A percentile compares a stretch with the other conserved stretches of the same genome.
These are phyloP conservation scores for Zoysia japonica DNA, from an alignment of 176 grass and related monocot species.

Conservation along the genomic window DNA sequence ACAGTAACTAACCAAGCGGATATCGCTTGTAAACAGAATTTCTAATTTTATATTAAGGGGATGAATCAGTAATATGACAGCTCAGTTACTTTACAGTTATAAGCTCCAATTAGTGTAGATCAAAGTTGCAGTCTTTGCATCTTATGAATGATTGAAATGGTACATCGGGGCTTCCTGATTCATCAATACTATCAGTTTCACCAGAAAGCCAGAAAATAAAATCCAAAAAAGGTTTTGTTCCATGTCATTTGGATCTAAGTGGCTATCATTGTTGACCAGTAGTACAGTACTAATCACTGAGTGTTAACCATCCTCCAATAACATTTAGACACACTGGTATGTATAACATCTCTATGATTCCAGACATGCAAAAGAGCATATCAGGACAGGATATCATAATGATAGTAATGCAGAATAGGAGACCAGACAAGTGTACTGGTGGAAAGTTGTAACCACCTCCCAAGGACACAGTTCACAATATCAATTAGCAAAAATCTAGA, in stretches of 20 bases:
- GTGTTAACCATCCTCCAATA: background rate
- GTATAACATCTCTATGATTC: too few relatives aligned
- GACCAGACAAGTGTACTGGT: too few relatives aligned
- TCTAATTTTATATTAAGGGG: background rate
- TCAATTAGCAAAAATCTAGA: conserved; percentile 1
- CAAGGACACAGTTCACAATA: background rate
- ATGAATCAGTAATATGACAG: background rate
- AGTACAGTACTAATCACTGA: background rate
- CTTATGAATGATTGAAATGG: too few relatives aligned
- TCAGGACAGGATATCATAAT: too few relatives aligned
- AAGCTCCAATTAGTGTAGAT: background rate
- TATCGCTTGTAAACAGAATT: background rate
- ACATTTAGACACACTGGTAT: too few relatives aligned
- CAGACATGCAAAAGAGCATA: too few relatives aligned
- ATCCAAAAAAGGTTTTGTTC: too few relatives aligned
- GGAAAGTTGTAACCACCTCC: background rate
- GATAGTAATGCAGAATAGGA: too few relatives aligned
- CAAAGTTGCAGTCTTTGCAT: too few relatives aligned
- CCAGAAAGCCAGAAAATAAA: too few relatives aligned
- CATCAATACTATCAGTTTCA: background rate
- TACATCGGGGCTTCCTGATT: background rate
- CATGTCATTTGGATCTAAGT: too few relatives aligned
- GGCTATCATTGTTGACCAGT: too few relatives aligned
- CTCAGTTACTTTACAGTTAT: background rate
- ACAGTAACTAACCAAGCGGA: background rate